These are phyloP conservation scores for Paramyrothecium roridum DNA, from an alignment of 2,329 filamentous ascomycete genomes.

Conservation along the genomic window DNA sequence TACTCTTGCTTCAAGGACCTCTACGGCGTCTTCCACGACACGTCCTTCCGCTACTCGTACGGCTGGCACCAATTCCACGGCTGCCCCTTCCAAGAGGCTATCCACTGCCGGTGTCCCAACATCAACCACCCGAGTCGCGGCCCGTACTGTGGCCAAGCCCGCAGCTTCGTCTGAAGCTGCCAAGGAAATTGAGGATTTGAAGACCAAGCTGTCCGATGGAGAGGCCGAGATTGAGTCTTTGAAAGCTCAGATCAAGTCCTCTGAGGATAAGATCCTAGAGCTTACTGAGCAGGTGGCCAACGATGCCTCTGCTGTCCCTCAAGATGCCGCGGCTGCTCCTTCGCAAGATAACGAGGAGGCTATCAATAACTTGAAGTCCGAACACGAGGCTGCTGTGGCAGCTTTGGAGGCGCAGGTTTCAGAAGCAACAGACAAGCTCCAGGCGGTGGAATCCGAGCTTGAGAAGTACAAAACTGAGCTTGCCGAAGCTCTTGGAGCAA, in stretches of 20 bases:
- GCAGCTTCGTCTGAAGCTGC: conserved; percentile 37
- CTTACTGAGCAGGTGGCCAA: conserved; percentile 49
- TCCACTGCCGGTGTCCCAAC: conserved; percentile 42
- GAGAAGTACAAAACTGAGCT: conserved; percentile 47
- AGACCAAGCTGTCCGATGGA: conserved; percentile 54
- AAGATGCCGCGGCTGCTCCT: conserved; percentile 35
- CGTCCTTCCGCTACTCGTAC: conserved; percentile 31
- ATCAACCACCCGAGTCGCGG: conserved; percentile 28
- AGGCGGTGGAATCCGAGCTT: conserved; percentile 47
- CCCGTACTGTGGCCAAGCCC: conserved; percentile 36
- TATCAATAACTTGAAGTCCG: conserved; percentile 46
- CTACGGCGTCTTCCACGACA: conserved; percentile 18
- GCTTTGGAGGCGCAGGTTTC: conserved; percentile 43
- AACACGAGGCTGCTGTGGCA: conserved; percentile 47
- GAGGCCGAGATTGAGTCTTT: conserved; percentile 56
- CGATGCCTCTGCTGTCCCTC: conserved; percentile 30
- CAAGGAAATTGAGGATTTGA: conserved; percentile 60
- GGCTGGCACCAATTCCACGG: conserved; percentile 32
- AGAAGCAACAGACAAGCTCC: conserved; percentile 48
- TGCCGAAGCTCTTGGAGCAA: conserved; percentile 43
- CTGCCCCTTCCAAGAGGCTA: conserved; percentile 54
- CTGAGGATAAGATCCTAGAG: conserved; percentile 52
- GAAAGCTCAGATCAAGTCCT: conserved; percentile 52
- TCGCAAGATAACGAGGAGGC: conserved; percentile 36
- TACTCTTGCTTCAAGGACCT: conserved; percentile 26